A percentile compares a stretch with the other conserved stretches of the same genome.
These are phyloP conservation scores for Sechiopsis laciniata DNA, from an alignment of 306 rosid genomes.

Conservation along the genomic window DNA sequence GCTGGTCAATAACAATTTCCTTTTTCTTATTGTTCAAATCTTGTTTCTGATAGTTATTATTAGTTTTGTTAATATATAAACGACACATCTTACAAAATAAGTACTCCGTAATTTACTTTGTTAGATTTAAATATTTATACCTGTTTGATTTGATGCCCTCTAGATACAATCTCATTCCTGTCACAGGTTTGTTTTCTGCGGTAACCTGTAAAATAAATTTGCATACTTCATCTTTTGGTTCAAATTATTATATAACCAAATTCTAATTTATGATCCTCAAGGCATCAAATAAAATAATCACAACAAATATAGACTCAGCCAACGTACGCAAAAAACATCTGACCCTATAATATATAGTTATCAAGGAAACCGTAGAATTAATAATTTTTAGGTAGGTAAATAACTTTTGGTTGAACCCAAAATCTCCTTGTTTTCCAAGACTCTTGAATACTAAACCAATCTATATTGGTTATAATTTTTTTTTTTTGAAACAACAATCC, in stretches of 20 bases:
- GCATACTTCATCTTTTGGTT: background rate
- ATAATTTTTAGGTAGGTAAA: too few relatives aligned
- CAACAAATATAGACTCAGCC: background rate
- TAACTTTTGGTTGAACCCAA: too few relatives aligned
- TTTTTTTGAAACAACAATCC: too few relatives aligned
- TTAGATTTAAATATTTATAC: conserved; percentile 24
- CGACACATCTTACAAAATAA: background rate
- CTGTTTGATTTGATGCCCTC: conserved; percentile 93
- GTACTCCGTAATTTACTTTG: background rate
- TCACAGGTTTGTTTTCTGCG: conserved; percentile 65
- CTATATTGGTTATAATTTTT: too few relatives aligned
- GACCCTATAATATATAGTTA: too few relatives aligned
- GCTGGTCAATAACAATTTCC: background rate
- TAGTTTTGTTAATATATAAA: too few relatives aligned
- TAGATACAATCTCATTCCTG: conserved; percentile 80
- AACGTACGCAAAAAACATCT: too few relatives aligned
- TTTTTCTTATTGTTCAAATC: too few relatives aligned
- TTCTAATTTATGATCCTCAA: background rate
- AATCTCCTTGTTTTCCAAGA: too few relatives aligned
- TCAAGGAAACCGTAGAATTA: too few relatives aligned
- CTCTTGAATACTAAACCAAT: too few relatives aligned
- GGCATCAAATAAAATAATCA: background rate
- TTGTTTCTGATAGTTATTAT: too few relatives aligned
- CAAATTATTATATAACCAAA: background rate
- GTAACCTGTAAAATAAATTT: conserved; percentile 37